Conservation (phyloP, 768 basidiomycete genomes). For the Tephrocybe sp. region DNA sequence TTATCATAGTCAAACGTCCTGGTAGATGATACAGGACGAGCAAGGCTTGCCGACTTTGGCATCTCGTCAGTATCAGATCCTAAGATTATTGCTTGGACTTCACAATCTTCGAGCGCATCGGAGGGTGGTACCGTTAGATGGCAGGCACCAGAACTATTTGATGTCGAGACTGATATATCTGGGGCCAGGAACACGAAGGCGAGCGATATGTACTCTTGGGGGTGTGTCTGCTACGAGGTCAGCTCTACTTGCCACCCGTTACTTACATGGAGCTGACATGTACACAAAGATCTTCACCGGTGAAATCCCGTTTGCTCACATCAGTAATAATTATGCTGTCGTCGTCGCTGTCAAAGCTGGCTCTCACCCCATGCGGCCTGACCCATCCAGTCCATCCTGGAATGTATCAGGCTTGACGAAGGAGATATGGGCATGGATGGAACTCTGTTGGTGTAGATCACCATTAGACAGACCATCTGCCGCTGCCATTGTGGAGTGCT, state of each 20-base stretch:
- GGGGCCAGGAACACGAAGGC: neutral
- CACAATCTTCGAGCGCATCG: neutral
- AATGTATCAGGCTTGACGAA: neutral
- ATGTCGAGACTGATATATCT: constrained; percentile 1
- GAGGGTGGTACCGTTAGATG: constrained; percentile 16
- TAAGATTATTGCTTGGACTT: constrained; percentile 13
- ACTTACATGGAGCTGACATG: neutral
- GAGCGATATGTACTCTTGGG: constrained; percentile 21
- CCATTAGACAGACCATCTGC: no score
- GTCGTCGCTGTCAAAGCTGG: neutral
- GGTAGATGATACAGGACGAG: constrained; percentile 13
- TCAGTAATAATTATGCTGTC: neutral
- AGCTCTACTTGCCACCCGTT: neutral
- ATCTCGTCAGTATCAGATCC: constrained; percentile 14
- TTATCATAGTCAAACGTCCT: constrained; percentile 22
- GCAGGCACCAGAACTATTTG: constrained; percentile 21
- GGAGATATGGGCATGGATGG: neutral
- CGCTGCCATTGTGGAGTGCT: no score
- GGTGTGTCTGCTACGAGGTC: constrained; percentile 19
- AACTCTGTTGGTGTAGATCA: neutral
- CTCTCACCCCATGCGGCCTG: neutral
- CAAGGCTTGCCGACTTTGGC: constrained; percentile 24
- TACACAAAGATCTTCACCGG: neutral
- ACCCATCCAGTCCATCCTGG: neutral
- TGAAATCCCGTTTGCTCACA: neutral